phyloP scores from a whole-genome alignment of 2,329 filamentous ascomycete genomes.

The Cordyceps cateniannulata region DNA sequence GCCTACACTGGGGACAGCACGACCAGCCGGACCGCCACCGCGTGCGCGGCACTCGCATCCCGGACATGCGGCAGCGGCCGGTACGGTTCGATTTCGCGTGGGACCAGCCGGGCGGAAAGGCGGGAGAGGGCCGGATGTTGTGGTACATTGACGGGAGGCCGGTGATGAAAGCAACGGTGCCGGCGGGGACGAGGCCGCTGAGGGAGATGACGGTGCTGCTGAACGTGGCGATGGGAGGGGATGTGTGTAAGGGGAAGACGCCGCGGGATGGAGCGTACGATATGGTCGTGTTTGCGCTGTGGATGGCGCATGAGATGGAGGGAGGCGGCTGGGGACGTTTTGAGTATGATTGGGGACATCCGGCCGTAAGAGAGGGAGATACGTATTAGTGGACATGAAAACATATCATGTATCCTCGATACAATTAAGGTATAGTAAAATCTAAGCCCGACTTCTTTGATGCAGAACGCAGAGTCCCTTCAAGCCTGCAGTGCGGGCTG shows the following conservation, averaged over 20 bases:
- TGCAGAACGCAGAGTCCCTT: background rate
- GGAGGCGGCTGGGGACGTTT: slow-evolving; percentile 49
- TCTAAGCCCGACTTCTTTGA: background rate
- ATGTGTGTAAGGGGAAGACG: slow-evolving; percentile 46
- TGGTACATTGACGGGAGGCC: slow-evolving; percentile 54
- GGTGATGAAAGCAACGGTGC: slow-evolving; percentile 51
- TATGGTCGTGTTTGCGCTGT: slow-evolving; percentile 46
- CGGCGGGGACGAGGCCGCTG: slow-evolving; percentile 45
- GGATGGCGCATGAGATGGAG: slow-evolving; percentile 44
- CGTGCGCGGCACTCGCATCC: slow-evolving; percentile 44
- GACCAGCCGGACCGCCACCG: slow-evolving; percentile 51
- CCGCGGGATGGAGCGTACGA: slow-evolving; percentile 50
- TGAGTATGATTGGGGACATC: slow-evolving; percentile 40
- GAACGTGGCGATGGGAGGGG: slow-evolving; percentile 58
- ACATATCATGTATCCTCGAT: background rate
- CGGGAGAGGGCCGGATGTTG: slow-evolving; percentile 41
- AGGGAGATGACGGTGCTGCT: slow-evolving; percentile 50
- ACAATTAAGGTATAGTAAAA: background rate
- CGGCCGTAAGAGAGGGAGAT: slow-evolving; percentile 22
- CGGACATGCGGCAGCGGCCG: slow-evolving; percentile 38
- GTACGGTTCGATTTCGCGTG: slow-evolving; percentile 52
- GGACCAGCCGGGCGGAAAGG: slow-evolving; percentile 38
- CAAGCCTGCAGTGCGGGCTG: background rate
- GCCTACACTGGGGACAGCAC: slow-evolving; percentile 54
- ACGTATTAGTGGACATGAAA: slow-evolving; percentile 23